Conservation (phyloP, 202 grass and related monocot genomes). For the Brachypodium distachyon region DNA sequence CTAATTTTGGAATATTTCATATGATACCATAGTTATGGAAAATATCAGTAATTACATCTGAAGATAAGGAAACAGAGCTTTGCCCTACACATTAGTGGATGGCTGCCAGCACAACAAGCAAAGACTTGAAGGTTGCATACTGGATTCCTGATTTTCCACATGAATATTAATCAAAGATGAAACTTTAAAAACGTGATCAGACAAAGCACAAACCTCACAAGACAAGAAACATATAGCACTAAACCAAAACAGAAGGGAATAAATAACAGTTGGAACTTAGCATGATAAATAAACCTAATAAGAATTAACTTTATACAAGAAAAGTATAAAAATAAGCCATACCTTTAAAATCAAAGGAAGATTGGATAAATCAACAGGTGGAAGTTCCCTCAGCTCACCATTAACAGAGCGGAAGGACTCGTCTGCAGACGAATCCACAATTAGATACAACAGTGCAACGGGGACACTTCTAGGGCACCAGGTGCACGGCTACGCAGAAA, state of each 20-base stretch:
- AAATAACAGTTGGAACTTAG: not conserved
- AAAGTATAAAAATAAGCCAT: not conserved
- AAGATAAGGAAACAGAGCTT: not conserved
- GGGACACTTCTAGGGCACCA: not conserved
- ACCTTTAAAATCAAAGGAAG: conserved; percentile 98
- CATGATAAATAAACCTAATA: not conserved
- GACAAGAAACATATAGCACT: not conserved
- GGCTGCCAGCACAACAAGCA: conserved; percentile 10
- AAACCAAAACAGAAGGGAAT: conserved; percentile 13
- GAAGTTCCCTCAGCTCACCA: conserved; percentile 87
- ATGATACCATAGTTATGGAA: not conserved
- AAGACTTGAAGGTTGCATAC: not conserved
- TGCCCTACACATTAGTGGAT: not conserved
- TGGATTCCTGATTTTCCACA: not conserved
- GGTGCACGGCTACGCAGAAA: not conserved
- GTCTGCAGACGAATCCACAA: conserved; percentile 39
- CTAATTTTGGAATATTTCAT: not conserved
- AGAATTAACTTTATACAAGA: conserved; percentile 16
- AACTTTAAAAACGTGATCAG: conserved; percentile 13
- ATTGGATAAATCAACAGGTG: conserved; percentile 76
- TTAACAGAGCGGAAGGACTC: conserved; percentile 67
- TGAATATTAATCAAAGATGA: not conserved
- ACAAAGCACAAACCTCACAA: not conserved
- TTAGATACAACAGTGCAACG: conserved; percentile 3
- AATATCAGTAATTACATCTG: not conserved